These are phyloP conservation scores for Exophiala sp. DNA, from an alignment of 2,329 filamentous ascomycete genomes.

Conservation along the genomic window DNA sequence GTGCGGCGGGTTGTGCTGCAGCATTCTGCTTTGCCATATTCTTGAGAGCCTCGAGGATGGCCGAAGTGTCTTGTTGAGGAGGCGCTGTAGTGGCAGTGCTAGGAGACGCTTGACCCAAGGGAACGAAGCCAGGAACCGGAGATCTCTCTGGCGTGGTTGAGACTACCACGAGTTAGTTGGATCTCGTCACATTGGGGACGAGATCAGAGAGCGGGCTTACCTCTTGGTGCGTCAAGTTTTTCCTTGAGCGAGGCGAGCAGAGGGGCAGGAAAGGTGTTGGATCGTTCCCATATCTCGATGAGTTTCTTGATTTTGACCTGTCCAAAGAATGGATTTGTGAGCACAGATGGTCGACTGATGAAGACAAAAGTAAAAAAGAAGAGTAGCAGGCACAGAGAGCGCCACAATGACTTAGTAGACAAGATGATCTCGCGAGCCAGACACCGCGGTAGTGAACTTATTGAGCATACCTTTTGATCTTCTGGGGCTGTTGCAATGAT, in stretches of 20 bases:
- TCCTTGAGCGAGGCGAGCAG: slow-evolving; percentile 81
- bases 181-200: neutral
- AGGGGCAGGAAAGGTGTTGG: slow-evolving; percentile 74
- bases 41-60: slow-evolving; percentile 71
- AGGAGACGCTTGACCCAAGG: slow-evolving; percentile 34
- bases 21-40: slow-evolving; percentile 74
- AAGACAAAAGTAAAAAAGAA: neutral
- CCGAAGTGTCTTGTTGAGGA: slow-evolving; percentile 51
- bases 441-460: slow-evolving; percentile 14
- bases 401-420: neutral
- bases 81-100: slow-evolving; percentile 27
- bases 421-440: neutral
- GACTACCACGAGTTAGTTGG: slow-evolving; percentile 13
- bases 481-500: slow-evolving; percentile 80
- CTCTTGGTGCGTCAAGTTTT: slow-evolving; percentile 62
- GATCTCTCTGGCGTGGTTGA: slow-evolving; percentile 60
- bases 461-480: slow-evolving; percentile 87
- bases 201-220: slow-evolving; percentile 47
- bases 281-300: slow-evolving; percentile 96
- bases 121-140: slow-evolving; percentile 42
- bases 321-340: slow-evolving; percentile 48
- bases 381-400: neutral
- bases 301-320: slow-evolving; percentile 96
- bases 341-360: slow-evolving; percentile 29
- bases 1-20: slow-evolving; percentile 41